Evolutionary conservation across 2,329 filamentous ascomycete species (phyloP), one percentile per base, ranked within the genome.

Genomic region (Aureobasidium pullulans): DNA sequence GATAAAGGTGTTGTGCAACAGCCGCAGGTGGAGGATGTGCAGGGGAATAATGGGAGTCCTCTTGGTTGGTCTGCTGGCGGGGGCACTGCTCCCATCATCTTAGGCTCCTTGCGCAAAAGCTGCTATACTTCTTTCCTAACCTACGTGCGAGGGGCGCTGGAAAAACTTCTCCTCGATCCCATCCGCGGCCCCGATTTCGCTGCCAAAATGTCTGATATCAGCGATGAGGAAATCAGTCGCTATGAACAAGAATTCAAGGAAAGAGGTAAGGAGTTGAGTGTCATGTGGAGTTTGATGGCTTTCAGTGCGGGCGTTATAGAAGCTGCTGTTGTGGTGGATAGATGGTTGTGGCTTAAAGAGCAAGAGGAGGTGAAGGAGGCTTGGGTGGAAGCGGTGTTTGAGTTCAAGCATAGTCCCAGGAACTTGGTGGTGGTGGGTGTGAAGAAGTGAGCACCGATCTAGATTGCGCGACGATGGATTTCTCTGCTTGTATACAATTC

Each of bases 351-450:
- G 75, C 76, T 99, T 65, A 82, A 79, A 60, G 93, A 99, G 75
- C 89, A 96, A 66, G 68, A 76, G 52, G 82, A 87, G 43, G 76
- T 86, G 6, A 85, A 82, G 64, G 81, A 88, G 64, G 88, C 86
- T 61, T 99, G 94, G 94, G 92, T 96, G 5, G 90, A 97, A 76
- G 81, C 88, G 0, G 91, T 96, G 4, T 97, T 97, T 76, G 90
- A 96, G 65, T 96, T 96, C 72, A 77, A 75, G 39, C 75, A 88
- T 69, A 96, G 91, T 71, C 94, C 94, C 49, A 80, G 94, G 63
- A 97, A 99, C 73, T 73, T 97, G 68, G 93, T 96, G 1, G 88
- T 99, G 4, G 92, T 97, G 32, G 94, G 93, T 0, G 81, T 97
- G 52, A 96, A 96, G 76, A 84, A 81, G 36, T 66, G 32, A 53